A percentile compares a stretch with the other conserved stretches of the same genome.
phyloP scores from a whole-genome alignment of 768 basidiomycete species.

The Suillus clintonianus region DNA sequence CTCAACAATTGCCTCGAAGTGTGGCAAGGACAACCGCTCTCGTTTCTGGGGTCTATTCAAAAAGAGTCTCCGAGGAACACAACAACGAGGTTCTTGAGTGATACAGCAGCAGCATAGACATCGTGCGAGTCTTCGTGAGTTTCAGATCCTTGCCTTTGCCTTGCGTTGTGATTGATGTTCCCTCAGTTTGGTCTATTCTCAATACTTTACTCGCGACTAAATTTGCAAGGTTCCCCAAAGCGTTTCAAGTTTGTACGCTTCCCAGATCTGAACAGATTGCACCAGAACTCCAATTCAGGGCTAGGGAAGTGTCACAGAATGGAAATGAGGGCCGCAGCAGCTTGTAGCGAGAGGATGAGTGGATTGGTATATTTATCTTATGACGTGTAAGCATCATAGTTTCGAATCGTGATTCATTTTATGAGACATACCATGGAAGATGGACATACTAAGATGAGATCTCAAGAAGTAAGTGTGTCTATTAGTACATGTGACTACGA shows the following conservation, averaged over 20 bases:
- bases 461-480: background rate
- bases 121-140: too few species aligned
- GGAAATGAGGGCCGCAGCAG: background rate
- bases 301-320: background rate
- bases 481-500: background rate
- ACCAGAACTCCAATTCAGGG: background rate
- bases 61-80: constrained; percentile 12
- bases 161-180: too few species aligned
- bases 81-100: constrained; percentile 16
- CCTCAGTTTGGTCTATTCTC: too few species aligned
- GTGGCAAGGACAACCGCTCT: background rate
- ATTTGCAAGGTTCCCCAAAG: background rate
- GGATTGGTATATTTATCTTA: background rate
- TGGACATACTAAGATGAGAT: too few species aligned
- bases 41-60: constrained; percentile 13
- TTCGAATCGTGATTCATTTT: background rate
- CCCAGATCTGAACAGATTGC: background rate
- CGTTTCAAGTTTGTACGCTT: background rate
- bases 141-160: too few species aligned
- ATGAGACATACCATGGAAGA: too few species aligned
- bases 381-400: background rate
- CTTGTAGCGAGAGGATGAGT: background rate
- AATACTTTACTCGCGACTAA: background rate
- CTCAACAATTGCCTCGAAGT: background rate
- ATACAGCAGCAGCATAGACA: too few species aligned